Conservation (phyloP, 495 filamentous ascomycete genomes). For the Trichoderma orchidacearum region DNA sequence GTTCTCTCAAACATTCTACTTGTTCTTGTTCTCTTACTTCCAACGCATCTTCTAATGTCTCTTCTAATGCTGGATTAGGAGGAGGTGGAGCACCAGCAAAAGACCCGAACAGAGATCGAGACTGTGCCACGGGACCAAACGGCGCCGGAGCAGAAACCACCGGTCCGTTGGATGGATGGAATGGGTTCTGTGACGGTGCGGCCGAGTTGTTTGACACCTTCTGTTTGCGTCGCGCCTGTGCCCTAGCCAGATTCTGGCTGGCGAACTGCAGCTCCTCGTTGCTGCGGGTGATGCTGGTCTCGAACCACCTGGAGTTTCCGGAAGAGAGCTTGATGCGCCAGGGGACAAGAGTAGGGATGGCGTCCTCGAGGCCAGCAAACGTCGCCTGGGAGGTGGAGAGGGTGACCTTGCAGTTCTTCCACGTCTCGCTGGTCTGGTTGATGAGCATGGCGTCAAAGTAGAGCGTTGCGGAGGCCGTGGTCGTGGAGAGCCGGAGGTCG, state of each 20-base stretch:
- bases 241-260: neutral
- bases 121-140: neutral
- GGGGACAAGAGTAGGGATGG: constrained; percentile 39
- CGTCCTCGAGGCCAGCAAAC: constrained; percentile 45
- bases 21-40: neutral
- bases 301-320: neutral
- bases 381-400: constrained; percentile 57
- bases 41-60: too few species aligned
- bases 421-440: constrained; percentile 54
- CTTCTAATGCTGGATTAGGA: too few species aligned
- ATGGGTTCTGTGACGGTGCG: neutral
- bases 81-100: too few species aligned
- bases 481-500: constrained; percentile 47
- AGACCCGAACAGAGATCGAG: neutral
- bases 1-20: neutral
- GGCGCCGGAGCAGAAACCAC: neutral
- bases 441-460: constrained; percentile 51
- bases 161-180: neutral
- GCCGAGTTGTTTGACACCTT: too few species aligned
- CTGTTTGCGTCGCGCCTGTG: neutral
- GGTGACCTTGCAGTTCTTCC: constrained; percentile 49
- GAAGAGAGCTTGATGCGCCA: constrained; percentile 43
- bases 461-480: constrained; percentile 35
- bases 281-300: constrained; percentile 11
- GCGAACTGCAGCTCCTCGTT: constrained; percentile 10